Percentiles rank a stretch among this genome's conserved stretches.
phyloP scores from a whole-genome alignment of 1,284 basidiomycete genomes.

The Ceratobasidium sp. region DNA sequence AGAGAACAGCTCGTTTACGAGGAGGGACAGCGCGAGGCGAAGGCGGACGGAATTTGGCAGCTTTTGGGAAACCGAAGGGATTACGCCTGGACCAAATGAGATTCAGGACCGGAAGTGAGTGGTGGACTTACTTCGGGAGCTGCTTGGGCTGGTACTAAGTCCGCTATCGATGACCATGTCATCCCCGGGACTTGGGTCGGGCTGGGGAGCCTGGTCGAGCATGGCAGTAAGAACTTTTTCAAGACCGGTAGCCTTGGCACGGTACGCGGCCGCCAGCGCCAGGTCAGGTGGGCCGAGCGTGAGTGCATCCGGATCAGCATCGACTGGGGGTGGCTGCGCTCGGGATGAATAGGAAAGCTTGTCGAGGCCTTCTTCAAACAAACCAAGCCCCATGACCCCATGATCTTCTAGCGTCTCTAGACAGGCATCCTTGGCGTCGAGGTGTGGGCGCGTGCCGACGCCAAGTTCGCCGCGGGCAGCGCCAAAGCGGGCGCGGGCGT shows the following conservation, averaged over 20 bases:
- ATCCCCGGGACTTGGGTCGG: conserved; percentile 55
- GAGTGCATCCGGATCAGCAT: conserved; percentile 68
- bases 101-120: conserved; percentile 49
- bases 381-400: conserved; percentile 30
- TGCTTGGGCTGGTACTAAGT: conserved; percentile 53
- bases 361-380: conserved; percentile 39
- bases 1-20: conserved; percentile 77
- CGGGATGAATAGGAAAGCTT: conserved; percentile 30
- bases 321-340: conserved; percentile 38
- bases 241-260: conserved; percentile 73
- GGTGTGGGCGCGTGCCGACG: conserved; percentile 66
- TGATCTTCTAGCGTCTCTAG: conserved; percentile 44
- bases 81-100: conserved; percentile 28
- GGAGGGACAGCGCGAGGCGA: conserved; percentile 69
- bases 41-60: conserved; percentile 81
- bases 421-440: conserved; percentile 46
- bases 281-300: conserved; percentile 53
- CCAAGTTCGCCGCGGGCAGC: conserved; percentile 80
- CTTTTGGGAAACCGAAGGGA: conserved; percentile 60
- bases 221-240: conserved; percentile 80
- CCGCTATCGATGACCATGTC: conserved; percentile 44
- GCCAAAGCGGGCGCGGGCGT: conserved; percentile 76
- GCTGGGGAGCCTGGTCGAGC: conserved; percentile 72
- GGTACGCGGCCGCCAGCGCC: conserved; percentile 63
- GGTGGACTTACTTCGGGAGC: conserved; percentile 54